Conservation (phyloP, 164 flowering plant species). For the Stephania cephalantha region DNA sequence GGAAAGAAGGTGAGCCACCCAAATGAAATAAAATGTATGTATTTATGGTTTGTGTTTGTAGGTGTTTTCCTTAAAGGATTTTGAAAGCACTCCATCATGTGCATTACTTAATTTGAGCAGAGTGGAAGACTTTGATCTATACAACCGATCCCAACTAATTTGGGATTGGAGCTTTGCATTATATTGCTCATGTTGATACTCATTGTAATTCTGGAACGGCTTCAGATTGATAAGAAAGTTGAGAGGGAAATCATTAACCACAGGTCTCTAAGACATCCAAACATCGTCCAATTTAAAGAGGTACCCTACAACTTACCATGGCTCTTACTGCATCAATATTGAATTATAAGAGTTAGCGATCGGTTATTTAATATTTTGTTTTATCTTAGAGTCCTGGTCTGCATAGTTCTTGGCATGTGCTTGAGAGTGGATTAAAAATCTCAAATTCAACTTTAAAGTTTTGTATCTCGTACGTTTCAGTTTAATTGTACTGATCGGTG, state of each 20-base stretch:
- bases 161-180: not conserved
- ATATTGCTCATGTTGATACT: not conserved
- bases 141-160: too few species aligned
- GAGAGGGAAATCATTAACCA: slow-evolving; percentile 5
- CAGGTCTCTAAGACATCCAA: not conserved
- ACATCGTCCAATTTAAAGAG: slow-evolving; percentile 2
- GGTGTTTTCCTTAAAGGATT: not conserved
- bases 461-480: not conserved
- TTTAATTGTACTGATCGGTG: not conserved
- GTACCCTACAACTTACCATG: not conserved
- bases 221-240: slow-evolving; percentile 6
- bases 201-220: not conserved
- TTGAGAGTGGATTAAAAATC: not conserved
- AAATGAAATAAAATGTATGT: not conserved
- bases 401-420: not conserved
- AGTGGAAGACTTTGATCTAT: too few species aligned
- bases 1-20: not conserved
- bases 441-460: not conserved
- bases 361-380: not conserved
- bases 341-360: not conserved
- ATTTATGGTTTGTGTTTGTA: not conserved
- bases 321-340: not conserved
- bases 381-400: not conserved
- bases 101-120: not conserved
- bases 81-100: not conserved